Base-by-base conservation (phyloP, 441 rosid species). In the Pelargonium fulgidum region DNA sequence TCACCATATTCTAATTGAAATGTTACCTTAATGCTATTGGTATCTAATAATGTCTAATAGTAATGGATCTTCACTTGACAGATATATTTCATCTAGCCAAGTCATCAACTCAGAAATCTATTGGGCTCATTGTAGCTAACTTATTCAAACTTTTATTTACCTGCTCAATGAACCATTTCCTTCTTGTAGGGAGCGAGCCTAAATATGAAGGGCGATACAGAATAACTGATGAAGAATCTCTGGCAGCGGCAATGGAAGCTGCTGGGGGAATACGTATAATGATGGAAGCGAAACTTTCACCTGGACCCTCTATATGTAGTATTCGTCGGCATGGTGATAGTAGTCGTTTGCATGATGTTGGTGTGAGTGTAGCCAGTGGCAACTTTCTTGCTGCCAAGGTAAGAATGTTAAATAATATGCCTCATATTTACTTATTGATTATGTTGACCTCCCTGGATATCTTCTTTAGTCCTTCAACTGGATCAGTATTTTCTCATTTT, bases 381-480 rank as follows among this genome's bases (percentile, higher is more conserved):
- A 93, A 93, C 82, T 93, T 93, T 80, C 95, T 93, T 75, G 98
- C 97, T 22, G 95, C 98, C 63, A 93, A 93, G 85, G 98, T 93
- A 79, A 68, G 68, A 17, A 47, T 58, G 67, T 48, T 64, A 56
- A 48, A 48, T 29, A 22, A 70, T 73, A 2, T 4, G 56, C 42
- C 48, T 48, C 41, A 56, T 56, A 17, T 19, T 7, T 47, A 2
- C 26, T 17, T 56, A 54, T 58, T 58, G 29, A 24, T 64, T 16
- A 6, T 6, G 36, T 14, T 24, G 48, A 50, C n/a, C n/a, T 42
- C 16, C 44, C 33, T 54, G 41, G 8, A 0, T 69, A 62, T 67
- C 41, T 63, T 4, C n/a, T n/a, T 12, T 5, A 6, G 41, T 36
- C 41, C 41, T 5, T 36, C 41, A 8, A 36, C 41, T 36, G 41